A percentile compares a stretch with the other conserved stretches of the same genome.
Conservation (phyloP, 1,139 yeast genomes). For the Nakaseomyces glabratus region DNA sequence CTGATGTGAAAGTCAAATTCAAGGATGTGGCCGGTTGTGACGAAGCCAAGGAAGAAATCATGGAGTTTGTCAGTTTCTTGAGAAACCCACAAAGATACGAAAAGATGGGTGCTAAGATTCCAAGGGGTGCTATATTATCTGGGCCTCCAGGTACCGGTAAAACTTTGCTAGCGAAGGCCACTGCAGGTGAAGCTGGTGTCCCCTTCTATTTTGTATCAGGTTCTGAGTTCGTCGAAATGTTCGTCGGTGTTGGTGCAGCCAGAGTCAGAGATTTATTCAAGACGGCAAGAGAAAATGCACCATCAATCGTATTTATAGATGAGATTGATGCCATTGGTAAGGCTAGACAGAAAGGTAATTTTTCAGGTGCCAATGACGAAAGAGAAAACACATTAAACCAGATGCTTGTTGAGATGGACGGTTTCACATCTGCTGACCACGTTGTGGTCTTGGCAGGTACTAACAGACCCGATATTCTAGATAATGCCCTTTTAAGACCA, state of each 20-base stretch:
- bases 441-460: slow-evolving; percentile 97
- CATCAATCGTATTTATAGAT: slow-evolving; percentile 88
- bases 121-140: slow-evolving; percentile 92
- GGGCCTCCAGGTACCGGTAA: slow-evolving; percentile 99
- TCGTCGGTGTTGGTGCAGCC: slow-evolving; percentile 97
- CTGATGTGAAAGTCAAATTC: slow-evolving; percentile 79
- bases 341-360: slow-evolving; percentile 73
- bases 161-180: slow-evolving; percentile 92
- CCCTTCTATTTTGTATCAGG: slow-evolving; percentile 94
- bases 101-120: slow-evolving; percentile 89
- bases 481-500: slow-evolving; percentile 87
- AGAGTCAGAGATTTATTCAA: slow-evolving; percentile 91
- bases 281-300: slow-evolving; percentile 88
- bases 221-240: slow-evolving; percentile 98
- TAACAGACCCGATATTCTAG: slow-evolving; percentile 87
- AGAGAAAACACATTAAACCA: slow-evolving; percentile 95
- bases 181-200: slow-evolving; percentile 98
- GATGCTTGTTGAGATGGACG: slow-evolving; percentile 95
- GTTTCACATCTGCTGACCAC: slow-evolving; percentile 81
- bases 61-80: slow-evolving; percentile 92
- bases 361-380: slow-evolving; percentile 87
- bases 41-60: slow-evolving; percentile 95
- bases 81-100: slow-evolving; percentile 86
- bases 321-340: slow-evolving; percentile 98
- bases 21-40: slow-evolving; percentile 95